Base-by-base conservation (phyloP, 345 rosid genomes). In the Boechera divaricarpa region DNA sequence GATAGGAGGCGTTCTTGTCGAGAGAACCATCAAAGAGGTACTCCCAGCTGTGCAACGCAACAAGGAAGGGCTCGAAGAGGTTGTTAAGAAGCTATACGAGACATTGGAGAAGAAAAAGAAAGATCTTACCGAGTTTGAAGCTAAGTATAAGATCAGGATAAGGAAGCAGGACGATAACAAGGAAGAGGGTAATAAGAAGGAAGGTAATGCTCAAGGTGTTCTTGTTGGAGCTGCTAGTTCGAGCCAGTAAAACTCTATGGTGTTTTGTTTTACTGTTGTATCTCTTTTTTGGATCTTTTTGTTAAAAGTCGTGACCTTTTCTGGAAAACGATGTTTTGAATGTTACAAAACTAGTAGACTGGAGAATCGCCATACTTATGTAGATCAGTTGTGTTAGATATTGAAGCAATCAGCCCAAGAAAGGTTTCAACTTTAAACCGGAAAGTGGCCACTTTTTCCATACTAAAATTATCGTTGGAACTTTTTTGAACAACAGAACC, bases 1-100 rank as follows among this genome's bases (percentile, higher is more conserved):
- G 98, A 94, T 94, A 5, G 98, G 98, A 57, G 97, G 98, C 41
- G 96, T 94, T 47, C 86, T 92, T 9, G 98, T 94, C 0, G 95
- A 94, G 85, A 90, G 98, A 84, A 94, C 97, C 75, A 82, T 94
- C 83, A 89, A 83, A 70, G 98, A 91, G 67, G 97, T 95, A 41
- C 87, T 92, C 73, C 98, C 99, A 3, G 99, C 99, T 44, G 97
- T 95, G 63, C 93, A 83, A 59, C 91, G 94, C 77, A 95, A 95
- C 75, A 95, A 92, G 70, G 97, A 87, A 61, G 99, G 99, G 8
- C 91, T 95, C 6, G 98, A 90, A 81, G 98, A 92, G 79, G 97
- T 95, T 18, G 86, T 95, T 10, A 68, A 80, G 51, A 86, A 96
- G 88, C 89, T 92, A 47, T 82, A 95, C 7, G 98, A 95, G 81